Evolutionary conservation across 371 early-diverging fungal species (phyloP), one percentile per base, ranked within the genome.

Genomic region (Actinomucor elegans): DNA sequence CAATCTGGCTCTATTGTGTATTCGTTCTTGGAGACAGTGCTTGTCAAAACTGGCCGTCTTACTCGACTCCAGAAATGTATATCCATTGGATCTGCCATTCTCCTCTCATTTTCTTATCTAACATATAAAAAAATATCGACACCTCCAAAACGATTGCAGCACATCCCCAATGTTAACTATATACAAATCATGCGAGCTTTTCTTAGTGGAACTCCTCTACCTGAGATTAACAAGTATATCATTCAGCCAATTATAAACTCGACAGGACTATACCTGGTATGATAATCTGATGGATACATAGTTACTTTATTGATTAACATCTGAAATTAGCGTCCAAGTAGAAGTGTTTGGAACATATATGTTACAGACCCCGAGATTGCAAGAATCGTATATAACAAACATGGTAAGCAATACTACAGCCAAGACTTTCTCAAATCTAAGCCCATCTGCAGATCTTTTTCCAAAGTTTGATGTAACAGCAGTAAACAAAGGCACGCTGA

Each of bases 361-460:
- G 37, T 50, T 28, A 18, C 50, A 3, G n/a, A 29, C 29, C 50
- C 50, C n/a, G 38, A 38, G 29, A 28, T 29, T 5, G 27, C 20
- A 23, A 50, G 14, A 17, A 24, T 31, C 8, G 37, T 48, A 26
- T 24, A 31, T 17, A 48, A 31, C 32, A 34, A 45, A 7, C 7
- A 26, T 7, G 47, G 33, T 46, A 46, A 17, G 0, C 11, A 31
- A 44, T 9, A 7, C n/a, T 35, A n/a, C n/a, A n/a, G n/a, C n/a
- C n/a, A n/a, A n/a, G n/a, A n/a, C n/a, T n/a, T n/a, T n/a, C 9
- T 41, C 21, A 12, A 24, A 7, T 41, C 14, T 37, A 3, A 2
- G 18, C 20, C 37, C 20, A n/a, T 41, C 4, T 5, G 20, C 31
- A 58, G 58, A 58, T 12, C 24, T 58, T 1, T 58, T 51, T 23